phyloP scores from a whole-genome alignment of 805 yeast species.

The Starmerella davenportii region DNA sequence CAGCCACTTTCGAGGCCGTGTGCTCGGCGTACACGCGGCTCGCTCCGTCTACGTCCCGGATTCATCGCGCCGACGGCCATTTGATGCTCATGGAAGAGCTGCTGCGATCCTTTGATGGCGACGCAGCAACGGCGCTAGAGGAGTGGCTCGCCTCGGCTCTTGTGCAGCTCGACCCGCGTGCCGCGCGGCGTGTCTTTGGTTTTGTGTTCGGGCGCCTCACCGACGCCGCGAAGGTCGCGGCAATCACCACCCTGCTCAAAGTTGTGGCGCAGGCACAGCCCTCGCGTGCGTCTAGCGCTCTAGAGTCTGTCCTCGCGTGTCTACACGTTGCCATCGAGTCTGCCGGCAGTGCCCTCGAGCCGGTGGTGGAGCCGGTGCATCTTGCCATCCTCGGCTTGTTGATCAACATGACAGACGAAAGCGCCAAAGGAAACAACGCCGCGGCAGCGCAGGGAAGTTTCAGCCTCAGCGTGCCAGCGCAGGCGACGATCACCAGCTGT shows the following conservation, averaged over 20 bases:
- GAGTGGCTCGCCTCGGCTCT: constrained; percentile 9
- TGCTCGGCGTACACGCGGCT: neutral
- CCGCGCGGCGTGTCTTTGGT: neutral
- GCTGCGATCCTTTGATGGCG: neutral
- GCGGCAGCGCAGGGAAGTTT: neutral
- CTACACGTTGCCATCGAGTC: constrained; percentile 4
- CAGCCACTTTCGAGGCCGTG: constrained; percentile 1
- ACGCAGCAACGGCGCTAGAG: constrained; percentile 4
- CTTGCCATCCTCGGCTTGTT: constrained; percentile 13
- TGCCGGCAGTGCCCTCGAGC: constrained; percentile 12
- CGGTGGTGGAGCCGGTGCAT: constrained; percentile 13
- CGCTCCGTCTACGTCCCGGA: neutral
- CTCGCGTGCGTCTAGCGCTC: constrained; percentile 1
- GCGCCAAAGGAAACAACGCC: neutral
- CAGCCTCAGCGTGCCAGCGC: neutral
- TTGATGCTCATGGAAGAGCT: neutral
- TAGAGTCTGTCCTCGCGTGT: constrained; percentile 9
- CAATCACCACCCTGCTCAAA: constrained; percentile 5
- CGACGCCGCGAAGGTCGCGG: neutral
- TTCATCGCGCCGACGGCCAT: neutral
- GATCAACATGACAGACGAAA: constrained; percentile 7
- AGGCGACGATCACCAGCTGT: constrained; percentile 2
- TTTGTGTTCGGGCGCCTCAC: neutral
- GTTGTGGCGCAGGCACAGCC: constrained; percentile 12
- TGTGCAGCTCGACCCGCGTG: neutral